phyloP scores from a whole-genome alignment of 768 basidiomycete species.

The Tricholoma saponaceum region DNA sequence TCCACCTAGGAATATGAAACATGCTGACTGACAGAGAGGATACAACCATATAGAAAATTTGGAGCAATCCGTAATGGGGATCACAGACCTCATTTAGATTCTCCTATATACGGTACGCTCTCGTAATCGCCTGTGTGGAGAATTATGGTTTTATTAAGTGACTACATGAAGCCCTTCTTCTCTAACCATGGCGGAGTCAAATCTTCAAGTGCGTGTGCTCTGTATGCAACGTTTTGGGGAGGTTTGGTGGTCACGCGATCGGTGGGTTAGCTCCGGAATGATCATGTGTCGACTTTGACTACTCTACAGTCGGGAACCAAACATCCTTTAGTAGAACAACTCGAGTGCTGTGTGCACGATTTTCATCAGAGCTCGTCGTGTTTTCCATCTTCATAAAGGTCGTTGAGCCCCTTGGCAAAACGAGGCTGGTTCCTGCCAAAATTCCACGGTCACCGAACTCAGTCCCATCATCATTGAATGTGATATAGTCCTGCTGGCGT shows the following conservation, averaged over 20 bases:
- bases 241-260: neutral
- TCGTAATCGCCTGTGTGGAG: no score
- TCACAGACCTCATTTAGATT: no score
- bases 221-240: neutral
- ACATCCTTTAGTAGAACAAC: neutral
- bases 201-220: no score
- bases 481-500: conserved; percentile 3
- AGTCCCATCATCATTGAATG: conserved; percentile 3
- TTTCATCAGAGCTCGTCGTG: neutral
- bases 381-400: neutral
- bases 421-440: conserved; percentile 3
- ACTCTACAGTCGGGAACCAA: neutral
- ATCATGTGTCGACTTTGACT: neutral
- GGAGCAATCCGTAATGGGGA: no score
- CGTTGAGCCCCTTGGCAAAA: conserved; percentile 5
- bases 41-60: no score
- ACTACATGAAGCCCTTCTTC: no score
- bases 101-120: no score
- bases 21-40: no score
- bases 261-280: neutral
- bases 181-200: no score
- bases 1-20: no score
- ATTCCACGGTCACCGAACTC: conserved; percentile 1
- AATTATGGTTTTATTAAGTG: no score
- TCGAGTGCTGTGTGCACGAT: neutral